Percentiles rank a stretch among this genome's conserved stretches.
Conservation (phyloP, 108 stramenopile genomes). For the Discostella stelligeroides region DNA sequence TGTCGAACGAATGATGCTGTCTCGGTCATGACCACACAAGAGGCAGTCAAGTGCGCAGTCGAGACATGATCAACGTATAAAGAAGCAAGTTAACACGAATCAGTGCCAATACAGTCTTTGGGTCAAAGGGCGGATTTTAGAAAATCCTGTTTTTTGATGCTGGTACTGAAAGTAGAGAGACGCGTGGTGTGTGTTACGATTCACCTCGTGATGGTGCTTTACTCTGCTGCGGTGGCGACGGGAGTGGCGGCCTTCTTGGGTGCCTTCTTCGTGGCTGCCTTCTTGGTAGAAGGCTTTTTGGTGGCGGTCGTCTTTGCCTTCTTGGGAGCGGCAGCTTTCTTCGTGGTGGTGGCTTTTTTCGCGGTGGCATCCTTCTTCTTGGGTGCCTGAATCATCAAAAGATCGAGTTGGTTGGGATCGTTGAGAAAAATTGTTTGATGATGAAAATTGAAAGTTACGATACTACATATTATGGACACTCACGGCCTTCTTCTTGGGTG, state of each 20-base stretch:
- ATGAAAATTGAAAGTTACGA: neutral
- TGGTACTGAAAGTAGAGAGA: too few species aligned
- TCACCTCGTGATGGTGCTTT: too few species aligned
- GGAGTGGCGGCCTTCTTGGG: conserved; percentile 9
- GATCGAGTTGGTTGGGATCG: neutral
- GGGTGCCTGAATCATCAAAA: conserved; percentile 12
- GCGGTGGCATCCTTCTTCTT: conserved; percentile 35
- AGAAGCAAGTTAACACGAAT: too few species aligned
- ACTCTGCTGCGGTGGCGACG: neutral
- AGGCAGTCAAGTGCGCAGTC: too few species aligned
- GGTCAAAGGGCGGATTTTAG: conserved; percentile 10
- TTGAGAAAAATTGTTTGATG: neutral
- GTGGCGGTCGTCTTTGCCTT: conserved; percentile 19
- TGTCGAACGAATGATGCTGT: too few species aligned
- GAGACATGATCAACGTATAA: too few species aligned
- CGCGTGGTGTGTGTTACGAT: too few species aligned
- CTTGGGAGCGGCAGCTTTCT: conserved; percentile 31
- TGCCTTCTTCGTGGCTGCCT: conserved; percentile 23
- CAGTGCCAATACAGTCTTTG: neutral
- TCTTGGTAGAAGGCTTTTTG: conserved; percentile 13
- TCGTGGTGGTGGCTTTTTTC: conserved; percentile 32
- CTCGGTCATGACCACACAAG: too few species aligned
- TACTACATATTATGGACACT: neutral
- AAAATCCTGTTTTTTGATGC: conserved; percentile 14
- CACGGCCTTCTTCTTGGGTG: conserved; percentile 16